These are phyloP conservation scores for Zymoseptoria tritici DNA, from an alignment of 2,329 filamentous ascomycete species.

Conservation along the genomic window DNA sequence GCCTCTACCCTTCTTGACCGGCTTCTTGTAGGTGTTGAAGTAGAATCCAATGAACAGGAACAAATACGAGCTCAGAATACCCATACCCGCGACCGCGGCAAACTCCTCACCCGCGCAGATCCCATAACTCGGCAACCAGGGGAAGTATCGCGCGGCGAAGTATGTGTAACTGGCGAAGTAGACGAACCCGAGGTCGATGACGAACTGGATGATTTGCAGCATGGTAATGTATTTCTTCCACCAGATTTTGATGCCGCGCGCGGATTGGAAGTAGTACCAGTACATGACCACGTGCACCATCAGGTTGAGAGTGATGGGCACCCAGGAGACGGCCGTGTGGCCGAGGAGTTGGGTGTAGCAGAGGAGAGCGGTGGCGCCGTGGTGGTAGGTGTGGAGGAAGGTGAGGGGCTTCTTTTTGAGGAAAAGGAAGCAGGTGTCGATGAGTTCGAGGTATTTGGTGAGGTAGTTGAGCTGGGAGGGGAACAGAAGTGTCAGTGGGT, in stretches of 20 bases:
- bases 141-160: conserved; percentile 87
- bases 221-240: conserved; percentile 99
- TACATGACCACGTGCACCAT: conserved; percentile 98
- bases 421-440: conserved; percentile 94
- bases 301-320: conserved; percentile 86
- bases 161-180: conserved; percentile 99
- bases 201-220: conserved; percentile 93
- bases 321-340: conserved; percentile 89
- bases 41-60: conserved; percentile 99
- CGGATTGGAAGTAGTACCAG: conserved; percentile 99
- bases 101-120: conserved; percentile 94
- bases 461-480: conserved; percentile 78
- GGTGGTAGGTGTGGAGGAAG: conserved; percentile 98
- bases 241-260: conserved; percentile 91
- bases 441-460: conserved; percentile 91
- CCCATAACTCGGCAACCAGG: conserved; percentile 73
- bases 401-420: conserved; percentile 99
- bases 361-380: conserved; percentile 90
- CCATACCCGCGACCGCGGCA: conserved; percentile 85
- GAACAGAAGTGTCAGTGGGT: not conserved
- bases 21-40: conserved; percentile 89
- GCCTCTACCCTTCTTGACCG: conserved; percentile 62
- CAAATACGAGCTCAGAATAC: conserved; percentile 87
- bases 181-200: conserved; percentile 94
- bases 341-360: conserved; percentile 97